A percentile compares a stretch with the other conserved stretches of the same genome.
These are phyloP conservation scores for Ganoderma leucocontextum DNA, from an alignment of 1,284 basidiomycete species.

Conservation along the genomic window DNA sequence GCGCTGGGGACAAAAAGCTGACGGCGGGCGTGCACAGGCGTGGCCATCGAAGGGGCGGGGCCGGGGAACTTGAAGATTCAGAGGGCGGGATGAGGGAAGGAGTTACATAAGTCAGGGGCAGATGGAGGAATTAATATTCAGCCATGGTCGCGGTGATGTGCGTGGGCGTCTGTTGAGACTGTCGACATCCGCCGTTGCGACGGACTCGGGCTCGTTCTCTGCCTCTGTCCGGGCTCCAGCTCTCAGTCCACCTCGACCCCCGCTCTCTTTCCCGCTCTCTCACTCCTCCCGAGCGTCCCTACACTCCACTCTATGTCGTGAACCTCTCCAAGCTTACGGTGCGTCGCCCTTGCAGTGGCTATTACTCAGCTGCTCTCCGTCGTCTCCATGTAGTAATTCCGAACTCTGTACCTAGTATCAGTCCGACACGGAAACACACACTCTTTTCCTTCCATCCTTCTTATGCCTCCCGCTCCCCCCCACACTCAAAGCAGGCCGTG, in stretches of 20 bases:
- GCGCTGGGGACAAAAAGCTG: neutral
- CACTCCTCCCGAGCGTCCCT: neutral
- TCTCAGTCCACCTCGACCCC: neutral
- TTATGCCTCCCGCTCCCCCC: slow-evolving; percentile 39
- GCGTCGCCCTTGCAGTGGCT: slow-evolving; percentile 20
- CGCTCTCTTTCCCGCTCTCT: neutral
- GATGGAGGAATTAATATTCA: slow-evolving; percentile 19
- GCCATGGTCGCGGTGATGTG: slow-evolving; percentile 20
- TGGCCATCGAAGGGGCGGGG: neutral
- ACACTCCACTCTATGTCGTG: slow-evolving; percentile 24
- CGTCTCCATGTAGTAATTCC: slow-evolving; percentile 28
- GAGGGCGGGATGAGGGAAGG: no score
- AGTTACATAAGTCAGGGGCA: slow-evolving; percentile 20
- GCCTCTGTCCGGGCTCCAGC: slow-evolving; percentile 8
- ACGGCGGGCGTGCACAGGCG: neutral
- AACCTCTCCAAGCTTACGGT: slow-evolving; percentile 14
- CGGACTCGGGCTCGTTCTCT: slow-evolving; percentile 10
- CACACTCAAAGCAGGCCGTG: slow-evolving; percentile 39
- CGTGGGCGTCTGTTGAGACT: slow-evolving; percentile 25
- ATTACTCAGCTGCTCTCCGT: slow-evolving; percentile 9
- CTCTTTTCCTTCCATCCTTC: slow-evolving; percentile 39
- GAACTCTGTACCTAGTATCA: slow-evolving; percentile 33
- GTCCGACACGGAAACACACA: slow-evolving; percentile 33
- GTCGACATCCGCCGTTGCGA: slow-evolving; percentile 35
- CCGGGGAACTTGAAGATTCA: neutral